phyloP scores from a whole-genome alignment of 257 asterid genomes.

The Nicotiana tabacum region DNA sequence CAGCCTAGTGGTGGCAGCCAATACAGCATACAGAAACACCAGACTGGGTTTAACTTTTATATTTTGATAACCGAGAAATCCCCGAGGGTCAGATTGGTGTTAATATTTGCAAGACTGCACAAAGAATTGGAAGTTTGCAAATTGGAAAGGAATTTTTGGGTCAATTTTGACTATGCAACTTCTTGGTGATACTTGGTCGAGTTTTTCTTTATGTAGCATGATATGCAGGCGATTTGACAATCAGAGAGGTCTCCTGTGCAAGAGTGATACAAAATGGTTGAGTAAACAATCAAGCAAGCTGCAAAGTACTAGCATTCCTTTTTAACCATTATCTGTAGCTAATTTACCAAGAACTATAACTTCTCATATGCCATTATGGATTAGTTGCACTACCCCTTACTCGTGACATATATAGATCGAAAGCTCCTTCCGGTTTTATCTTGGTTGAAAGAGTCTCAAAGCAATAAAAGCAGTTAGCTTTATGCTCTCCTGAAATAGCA shows the following conservation, averaged over 20 bases:
- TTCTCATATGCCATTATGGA: background rate
- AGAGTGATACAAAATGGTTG: background rate
- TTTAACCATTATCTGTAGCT: background rate
- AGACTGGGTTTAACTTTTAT: background rate
- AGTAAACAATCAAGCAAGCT: background rate
- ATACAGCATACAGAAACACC: background rate
- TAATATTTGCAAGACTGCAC: background rate
- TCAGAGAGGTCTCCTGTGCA: background rate
- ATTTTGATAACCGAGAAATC: no score
- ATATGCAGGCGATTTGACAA: background rate
- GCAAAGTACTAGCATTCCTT: background rate
- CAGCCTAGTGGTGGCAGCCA: no score
- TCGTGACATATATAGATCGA: background rate
- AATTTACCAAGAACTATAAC: background rate
- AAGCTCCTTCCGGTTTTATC: background rate
- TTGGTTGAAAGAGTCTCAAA: background rate
- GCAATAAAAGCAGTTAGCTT: background rate
- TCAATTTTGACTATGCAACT: slow-evolving; percentile 1
- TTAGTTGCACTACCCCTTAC: background rate
- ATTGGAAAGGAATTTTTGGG: background rate
- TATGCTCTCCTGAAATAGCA: background rate
- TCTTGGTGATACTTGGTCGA: background rate
- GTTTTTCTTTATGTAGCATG: background rate
- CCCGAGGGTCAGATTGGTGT: background rate
- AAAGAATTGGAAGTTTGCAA: background rate